A percentile compares a stretch with the other conserved stretches of the same genome.
phyloP scores from a whole-genome alignment of 2,329 filamentous ascomycete genomes.

The Sporothrix luriei region DNA sequence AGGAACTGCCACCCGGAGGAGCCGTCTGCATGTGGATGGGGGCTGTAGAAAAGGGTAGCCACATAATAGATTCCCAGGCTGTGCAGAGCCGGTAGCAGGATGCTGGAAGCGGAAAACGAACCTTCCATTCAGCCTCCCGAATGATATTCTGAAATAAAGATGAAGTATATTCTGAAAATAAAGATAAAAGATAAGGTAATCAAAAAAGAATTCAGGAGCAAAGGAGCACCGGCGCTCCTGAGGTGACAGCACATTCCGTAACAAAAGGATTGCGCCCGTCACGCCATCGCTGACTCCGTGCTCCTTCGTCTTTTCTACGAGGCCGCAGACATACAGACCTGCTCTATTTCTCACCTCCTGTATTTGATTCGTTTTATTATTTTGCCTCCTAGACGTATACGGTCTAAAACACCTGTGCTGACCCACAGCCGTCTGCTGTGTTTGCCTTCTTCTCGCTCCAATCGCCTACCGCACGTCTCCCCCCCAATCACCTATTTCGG shows the following conservation, averaged over 20 bases:
- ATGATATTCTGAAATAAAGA: background rate
- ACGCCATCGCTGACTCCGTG: slow-evolving; percentile 2
- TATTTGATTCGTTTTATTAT: too few relatives aligned
- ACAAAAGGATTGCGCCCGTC: slow-evolving; percentile 15
- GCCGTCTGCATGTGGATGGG: slow-evolving; percentile 7
- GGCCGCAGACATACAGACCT: background rate
- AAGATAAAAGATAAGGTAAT: background rate
- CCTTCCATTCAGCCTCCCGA: background rate
- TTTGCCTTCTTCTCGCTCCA: background rate
- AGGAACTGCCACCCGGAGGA: background rate
- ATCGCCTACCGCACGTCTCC: background rate
- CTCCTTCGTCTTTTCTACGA: background rate
- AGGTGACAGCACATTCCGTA: background rate
- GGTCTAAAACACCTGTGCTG: too few relatives aligned
- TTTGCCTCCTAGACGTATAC: too few relatives aligned
- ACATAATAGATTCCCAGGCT: background rate
- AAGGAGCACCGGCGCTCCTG: background rate
- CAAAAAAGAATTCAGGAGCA: background rate
- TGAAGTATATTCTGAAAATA: too few relatives aligned
- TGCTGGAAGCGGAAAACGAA: background rate
- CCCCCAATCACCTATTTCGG: background rate
- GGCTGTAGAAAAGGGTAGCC: background rate
- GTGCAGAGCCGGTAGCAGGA: background rate
- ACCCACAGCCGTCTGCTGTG: background rate
- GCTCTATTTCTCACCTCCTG: background rate